These are phyloP conservation scores for Neonectria magnoliae DNA, from an alignment of 2,329 filamentous ascomycete species.

Conservation along the genomic window DNA sequence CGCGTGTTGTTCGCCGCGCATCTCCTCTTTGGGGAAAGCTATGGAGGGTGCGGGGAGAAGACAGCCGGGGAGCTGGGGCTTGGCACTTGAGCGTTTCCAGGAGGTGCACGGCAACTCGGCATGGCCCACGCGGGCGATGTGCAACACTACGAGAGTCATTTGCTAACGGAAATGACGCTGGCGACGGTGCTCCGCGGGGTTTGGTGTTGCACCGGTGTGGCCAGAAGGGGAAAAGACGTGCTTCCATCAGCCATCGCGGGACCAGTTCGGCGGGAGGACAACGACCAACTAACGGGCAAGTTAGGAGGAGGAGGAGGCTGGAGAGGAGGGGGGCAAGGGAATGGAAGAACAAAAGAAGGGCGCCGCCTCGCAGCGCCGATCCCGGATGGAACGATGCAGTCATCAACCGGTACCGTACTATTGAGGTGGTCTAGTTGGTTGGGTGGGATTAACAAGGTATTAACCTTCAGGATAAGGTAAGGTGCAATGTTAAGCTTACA, in stretches of 20 bases:
- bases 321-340: not conserved
- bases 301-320: not conserved
- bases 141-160: not conserved
- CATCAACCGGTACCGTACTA: not conserved
- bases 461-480: slow-evolving; percentile 19
- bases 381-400: not conserved
- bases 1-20: not conserved
- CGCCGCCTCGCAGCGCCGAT: no score
- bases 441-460: not conserved
- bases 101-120: slow-evolving; percentile 34
- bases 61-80: slow-evolving; percentile 20
- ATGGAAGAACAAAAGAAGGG: no score
- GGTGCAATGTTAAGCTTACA: slow-evolving; percentile 25
- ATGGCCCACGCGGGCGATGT: not conserved
- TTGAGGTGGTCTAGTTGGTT: no score
- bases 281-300: no score
- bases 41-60: slow-evolving; percentile 36
- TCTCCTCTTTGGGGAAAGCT: not conserved
- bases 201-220: no score
- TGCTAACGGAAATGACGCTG: no score
- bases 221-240: not conserved
- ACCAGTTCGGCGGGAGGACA: not conserved
- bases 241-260: no score
- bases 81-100: not conserved
- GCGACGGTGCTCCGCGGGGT: no score